phyloP scores from a whole-genome alignment of 2,329 filamentous ascomycete species.

The Microdochium paspali region DNA sequence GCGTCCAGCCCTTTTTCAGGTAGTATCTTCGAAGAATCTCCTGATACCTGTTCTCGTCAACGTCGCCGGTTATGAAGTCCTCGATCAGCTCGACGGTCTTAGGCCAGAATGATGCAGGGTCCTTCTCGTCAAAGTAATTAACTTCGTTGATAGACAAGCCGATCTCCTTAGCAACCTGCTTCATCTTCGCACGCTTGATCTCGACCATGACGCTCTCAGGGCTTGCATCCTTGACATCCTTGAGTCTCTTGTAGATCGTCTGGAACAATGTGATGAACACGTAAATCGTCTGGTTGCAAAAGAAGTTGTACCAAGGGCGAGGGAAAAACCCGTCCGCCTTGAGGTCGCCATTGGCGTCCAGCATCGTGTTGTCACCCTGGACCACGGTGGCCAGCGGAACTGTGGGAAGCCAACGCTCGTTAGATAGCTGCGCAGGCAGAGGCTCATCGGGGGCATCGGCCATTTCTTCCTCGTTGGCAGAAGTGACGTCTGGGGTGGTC shows the following conservation, averaged over 20 bases:
- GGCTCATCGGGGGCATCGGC: slow-evolving; percentile 49
- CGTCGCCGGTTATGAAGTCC: slow-evolving; percentile 71
- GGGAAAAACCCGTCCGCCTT: slow-evolving; percentile 74
- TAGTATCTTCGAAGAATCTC: slow-evolving; percentile 90
- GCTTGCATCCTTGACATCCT: slow-evolving; percentile 69
- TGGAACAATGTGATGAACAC: slow-evolving; percentile 94
- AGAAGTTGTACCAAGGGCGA: slow-evolving; percentile 79
- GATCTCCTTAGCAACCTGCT: slow-evolving; percentile 75
- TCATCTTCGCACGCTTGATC: slow-evolving; percentile 61
- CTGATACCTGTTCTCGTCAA: slow-evolving; percentile 77
- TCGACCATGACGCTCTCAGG: slow-evolving; percentile 64
- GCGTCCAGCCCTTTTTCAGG: slow-evolving; percentile 79
- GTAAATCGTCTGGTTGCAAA: slow-evolving; percentile 83
- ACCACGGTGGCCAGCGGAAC: slow-evolving; percentile 47
- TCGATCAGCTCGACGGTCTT: slow-evolving; percentile 81
- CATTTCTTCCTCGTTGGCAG: slow-evolving; percentile 69
- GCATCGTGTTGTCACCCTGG: slow-evolving; percentile 42
- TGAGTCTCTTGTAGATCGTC: slow-evolving; percentile 76
- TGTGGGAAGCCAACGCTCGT: slow-evolving; percentile 56
- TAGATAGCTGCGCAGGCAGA: slow-evolving; percentile 50
- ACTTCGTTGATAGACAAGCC: slow-evolving; percentile 71
- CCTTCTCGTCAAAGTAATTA: slow-evolving; percentile 65
- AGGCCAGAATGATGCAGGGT: slow-evolving; percentile 66
- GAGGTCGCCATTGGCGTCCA: slow-evolving; percentile 51
- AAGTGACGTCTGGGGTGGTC: slow-evolving; percentile 77